These are phyloP conservation scores for Apiospora rasikravindrae DNA, from an alignment of 2,329 filamentous ascomycete species.

Conservation along the genomic window DNA sequence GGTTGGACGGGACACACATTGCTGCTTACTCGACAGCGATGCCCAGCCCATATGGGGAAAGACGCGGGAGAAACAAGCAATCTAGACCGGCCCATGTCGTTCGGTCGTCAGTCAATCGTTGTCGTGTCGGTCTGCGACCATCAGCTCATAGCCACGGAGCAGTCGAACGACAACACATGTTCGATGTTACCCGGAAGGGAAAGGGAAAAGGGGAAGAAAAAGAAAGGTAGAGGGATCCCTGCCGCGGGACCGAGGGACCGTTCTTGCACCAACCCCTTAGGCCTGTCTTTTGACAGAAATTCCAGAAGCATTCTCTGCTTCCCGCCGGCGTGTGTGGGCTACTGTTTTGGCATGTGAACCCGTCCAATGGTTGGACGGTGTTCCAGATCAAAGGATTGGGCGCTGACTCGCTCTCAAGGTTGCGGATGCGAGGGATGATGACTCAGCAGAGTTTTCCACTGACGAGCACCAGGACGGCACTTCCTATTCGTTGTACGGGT, in stretches of 20 bases:
- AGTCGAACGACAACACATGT: constrained; percentile 17
- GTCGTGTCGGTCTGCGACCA: not conserved
- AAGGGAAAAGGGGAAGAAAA: not conserved
- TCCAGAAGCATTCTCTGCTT: constrained; percentile 15
- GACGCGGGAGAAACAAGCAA: not conserved
- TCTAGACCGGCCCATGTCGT: constrained; percentile 13
- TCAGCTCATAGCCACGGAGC: constrained; percentile 1
- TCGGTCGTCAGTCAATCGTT: not conserved
- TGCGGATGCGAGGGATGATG: not conserved
- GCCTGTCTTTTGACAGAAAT: constrained; percentile 3
- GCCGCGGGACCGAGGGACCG: not conserved
- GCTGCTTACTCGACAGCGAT: not conserved
- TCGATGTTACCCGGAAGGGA: not conserved
- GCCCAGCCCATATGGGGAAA: not conserved
- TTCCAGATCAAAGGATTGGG: not conserved
- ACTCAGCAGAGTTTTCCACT: constrained; percentile 13
- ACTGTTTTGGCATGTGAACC: constrained; percentile 1
- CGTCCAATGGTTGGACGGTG: constrained; percentile 2
- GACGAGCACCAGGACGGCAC: not conserved
- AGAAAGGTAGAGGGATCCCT: not conserved
- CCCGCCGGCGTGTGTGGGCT: not conserved
- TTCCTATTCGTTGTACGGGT: not conserved
- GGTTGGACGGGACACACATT: not conserved
- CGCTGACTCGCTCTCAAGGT: not conserved
- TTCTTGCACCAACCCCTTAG: not conserved